Base-by-base conservation (phyloP, 1,284 basidiomycete genomes). In the Mycosarcoma mackinlayi region DNA sequence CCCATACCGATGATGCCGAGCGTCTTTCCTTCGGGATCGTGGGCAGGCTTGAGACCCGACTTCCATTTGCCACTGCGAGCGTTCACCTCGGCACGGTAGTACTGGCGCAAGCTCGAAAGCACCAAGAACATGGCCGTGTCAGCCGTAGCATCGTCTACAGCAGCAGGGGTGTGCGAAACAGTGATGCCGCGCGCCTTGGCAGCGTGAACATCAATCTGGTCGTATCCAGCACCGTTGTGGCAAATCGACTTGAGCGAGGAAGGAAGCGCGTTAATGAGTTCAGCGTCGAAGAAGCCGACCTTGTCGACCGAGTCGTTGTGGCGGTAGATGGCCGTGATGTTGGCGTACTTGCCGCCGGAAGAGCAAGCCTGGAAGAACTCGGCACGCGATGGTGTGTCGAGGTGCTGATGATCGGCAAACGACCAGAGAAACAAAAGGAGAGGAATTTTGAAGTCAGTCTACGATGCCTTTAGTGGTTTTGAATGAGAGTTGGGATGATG, bases 321-420 rank as follows among this genome's bases (percentile, higher is more conserved):
- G 51, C 92, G 87, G 85, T 93, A 95, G 62, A 95, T 88, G 24
- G 88, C 93, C 11, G 90, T 87, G 3, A 89, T 87, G 33, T 88
- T 87, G 42, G 86, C 86, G 84, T 93, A 95, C 58, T 63, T 73
- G 44, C 76, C 76, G 24, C 75, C 70, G 5, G 54, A 55, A 16
- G 51, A 35, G 50, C 69, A 63, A 5, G 73, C 69, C 35, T 48
- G 25, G 50, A 75, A 60, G 31, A 77, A 70, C 56, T 73, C 73
- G 24, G 39, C 53, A 19, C 75, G 56, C 13, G 57, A 54, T 18
- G 57, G 38, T 4, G 51, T 58, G 54, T 71, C 68, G 16, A 71
- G 60, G 27, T 61, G 68, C 68, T 71, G 39, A 38, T 24, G 18
- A n/a, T 33, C 1, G 11, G 18, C 45, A 27, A 25, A 23, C n/a